Base-by-base conservation (phyloP, 148 eudicot species). In the Linanthus parryae region DNA sequence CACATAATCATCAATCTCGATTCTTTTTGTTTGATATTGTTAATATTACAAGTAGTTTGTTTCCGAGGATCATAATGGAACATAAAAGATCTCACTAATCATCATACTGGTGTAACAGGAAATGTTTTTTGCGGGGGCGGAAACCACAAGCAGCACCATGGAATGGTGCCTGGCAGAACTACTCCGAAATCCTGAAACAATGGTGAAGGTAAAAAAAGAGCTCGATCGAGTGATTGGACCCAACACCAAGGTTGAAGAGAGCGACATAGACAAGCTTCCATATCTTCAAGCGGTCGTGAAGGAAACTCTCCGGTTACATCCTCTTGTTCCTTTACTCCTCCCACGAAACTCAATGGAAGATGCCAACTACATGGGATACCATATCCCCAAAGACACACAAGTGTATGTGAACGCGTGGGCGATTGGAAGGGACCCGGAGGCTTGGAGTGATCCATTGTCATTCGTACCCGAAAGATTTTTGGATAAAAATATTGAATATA, bases 381-480 rank as follows among this genome's bases (percentile, higher is more conserved):
- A 5, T 11, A 31, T 31, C 11, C 35, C 35, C 9, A 39, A 39
- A 39, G n/a, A n/a, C n/a, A n/a, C n/a, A n/a, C n/a, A n/a, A n/a
- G n/a, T n/a, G n/a, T n/a, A n/a, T n/a, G n/a, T n/a, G n/a, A n/a
- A n/a, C n/a, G n/a, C n/a, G n/a, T n/a, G n/a, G n/a, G n/a, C n/a
- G n/a, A n/a, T n/a, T n/a, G n/a, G n/a, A n/a, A n/a, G n/a, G n/a
- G n/a, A n/a, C n/a, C n/a, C n/a, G n/a, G n/a, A n/a, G n/a, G 7
- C 43, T 7, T 39, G 35, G 35, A 11, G 11, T 5, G 35, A 31
- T 11, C 35, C 35, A 7, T 7, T 8, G 14, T 39, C 43, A 3
- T 69, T 69, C 60, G 58, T 44, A 47, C 74, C 74, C 8, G 68
- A 69, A 48, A 69, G 74, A 39, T 69, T 69, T 29, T 1, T 63